Conservation (phyloP, 176 grass and related monocot species). For the Ensete glaucum region DNA sequence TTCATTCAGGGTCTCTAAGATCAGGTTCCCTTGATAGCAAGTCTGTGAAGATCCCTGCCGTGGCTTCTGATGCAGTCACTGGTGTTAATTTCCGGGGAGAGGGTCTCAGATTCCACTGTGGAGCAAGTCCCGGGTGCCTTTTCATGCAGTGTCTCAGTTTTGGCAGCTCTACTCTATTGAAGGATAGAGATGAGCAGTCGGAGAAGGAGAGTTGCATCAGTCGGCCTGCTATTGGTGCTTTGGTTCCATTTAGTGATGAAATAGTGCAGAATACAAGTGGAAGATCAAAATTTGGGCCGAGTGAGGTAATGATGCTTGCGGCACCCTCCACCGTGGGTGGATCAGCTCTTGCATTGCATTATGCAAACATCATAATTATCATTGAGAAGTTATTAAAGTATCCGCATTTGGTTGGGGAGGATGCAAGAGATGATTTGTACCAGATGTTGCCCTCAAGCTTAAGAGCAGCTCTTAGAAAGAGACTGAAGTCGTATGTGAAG, state of each 20-base stretch:
- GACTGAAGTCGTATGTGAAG: constrained; percentile 44
- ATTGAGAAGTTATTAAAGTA: constrained; percentile 83
- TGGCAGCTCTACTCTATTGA: constrained; percentile 38
- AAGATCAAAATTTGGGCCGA: constrained; percentile 40
- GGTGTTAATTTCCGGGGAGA: not conserved
- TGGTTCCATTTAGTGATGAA: constrained; percentile 41
- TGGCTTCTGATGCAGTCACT: constrained; percentile 16
- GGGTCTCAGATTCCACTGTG: constrained; percentile 35
- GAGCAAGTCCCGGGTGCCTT: constrained; percentile 45
- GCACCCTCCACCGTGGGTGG: constrained; percentile 56
- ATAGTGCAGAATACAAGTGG: constrained; percentile 16
- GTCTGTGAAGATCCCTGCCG: constrained; percentile 29
- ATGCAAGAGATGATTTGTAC: constrained; percentile 82
- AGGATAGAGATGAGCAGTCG: constrained; percentile 40
- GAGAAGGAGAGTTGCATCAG: constrained; percentile 54
- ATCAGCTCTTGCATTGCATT: constrained; percentile 67
- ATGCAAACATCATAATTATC: constrained; percentile 81
- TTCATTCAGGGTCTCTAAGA: constrained; percentile 26
- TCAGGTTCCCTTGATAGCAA: constrained; percentile 11
- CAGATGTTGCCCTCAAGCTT: constrained; percentile 81
- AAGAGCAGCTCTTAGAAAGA: constrained; percentile 34
- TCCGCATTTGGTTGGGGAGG: constrained; percentile 78
- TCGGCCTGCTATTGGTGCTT: constrained; percentile 42
- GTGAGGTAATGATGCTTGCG: constrained; percentile 53
- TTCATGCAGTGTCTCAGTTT: constrained; percentile 81